A percentile compares a stretch with the other conserved stretches of the same genome.
These are phyloP conservation scores for bread wheat (Triticum aestivum) DNA, from an alignment of 176 grass and related monocot genomes.

Conservation along the genomic window DNA sequence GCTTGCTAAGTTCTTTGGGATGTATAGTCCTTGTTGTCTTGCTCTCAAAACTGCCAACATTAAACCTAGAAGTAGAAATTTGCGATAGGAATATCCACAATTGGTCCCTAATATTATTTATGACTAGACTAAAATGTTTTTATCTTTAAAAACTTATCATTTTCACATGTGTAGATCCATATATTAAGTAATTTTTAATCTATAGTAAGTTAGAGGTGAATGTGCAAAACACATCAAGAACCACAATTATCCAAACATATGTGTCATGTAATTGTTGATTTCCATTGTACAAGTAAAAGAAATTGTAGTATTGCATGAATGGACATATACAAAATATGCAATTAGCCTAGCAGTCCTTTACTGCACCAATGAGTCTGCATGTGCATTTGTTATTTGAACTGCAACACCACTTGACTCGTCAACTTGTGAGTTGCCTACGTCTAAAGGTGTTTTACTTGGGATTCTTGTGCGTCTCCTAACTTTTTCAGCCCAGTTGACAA, in stretches of 20 bases:
- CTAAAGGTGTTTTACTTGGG: background rate
- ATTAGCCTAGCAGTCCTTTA: slow-evolving; percentile 35
- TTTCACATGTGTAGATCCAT: background rate
- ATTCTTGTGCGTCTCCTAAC: slow-evolving; percentile 31
- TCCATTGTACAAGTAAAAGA: background rate
- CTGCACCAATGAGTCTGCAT: background rate
- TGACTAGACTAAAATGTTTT: too few relatives aligned
- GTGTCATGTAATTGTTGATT: background rate
- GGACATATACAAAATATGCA: background rate
- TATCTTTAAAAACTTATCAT: background rate
- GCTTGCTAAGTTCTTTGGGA: too few relatives aligned
- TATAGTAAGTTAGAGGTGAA: background rate
- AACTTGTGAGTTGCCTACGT: background rate
- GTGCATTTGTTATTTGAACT: slow-evolving; percentile 43
- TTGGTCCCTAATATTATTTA: too few relatives aligned
- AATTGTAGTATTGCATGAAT: background rate
- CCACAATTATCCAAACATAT: background rate
- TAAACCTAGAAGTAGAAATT: too few relatives aligned
- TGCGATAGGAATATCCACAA: too few relatives aligned
- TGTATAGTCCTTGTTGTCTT: too few relatives aligned
- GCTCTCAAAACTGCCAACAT: too few relatives aligned
- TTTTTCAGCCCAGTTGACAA: slow-evolving; percentile 53
- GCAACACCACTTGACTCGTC: background rate
- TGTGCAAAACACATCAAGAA: background rate
- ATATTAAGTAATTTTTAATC: background rate